Evolutionary conservation across 257 asterid genomes (phyloP).

Genomic region (Ilex asprella): DNA sequence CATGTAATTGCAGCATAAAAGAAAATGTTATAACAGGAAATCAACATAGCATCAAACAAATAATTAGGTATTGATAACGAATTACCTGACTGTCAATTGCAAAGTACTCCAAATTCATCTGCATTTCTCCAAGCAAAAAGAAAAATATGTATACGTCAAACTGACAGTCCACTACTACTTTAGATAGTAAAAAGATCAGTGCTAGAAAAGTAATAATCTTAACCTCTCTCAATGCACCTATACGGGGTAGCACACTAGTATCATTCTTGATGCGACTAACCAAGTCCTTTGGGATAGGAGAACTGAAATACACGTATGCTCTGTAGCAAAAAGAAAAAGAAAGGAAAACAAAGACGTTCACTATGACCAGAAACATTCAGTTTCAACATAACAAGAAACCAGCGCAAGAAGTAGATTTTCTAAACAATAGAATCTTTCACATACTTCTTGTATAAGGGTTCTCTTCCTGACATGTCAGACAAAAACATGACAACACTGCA

Average conservation of each 20-base stretch:
- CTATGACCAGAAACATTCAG: slow-evolving; percentile 17
- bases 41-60: background rate
- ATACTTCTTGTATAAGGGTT: slow-evolving; percentile 90
- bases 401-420: background rate
- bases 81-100: slow-evolving; percentile 85
- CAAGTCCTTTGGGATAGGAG: slow-evolving; percentile 76
- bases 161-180: background rate
- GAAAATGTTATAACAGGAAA: background rate
- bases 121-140: slow-evolving; percentile 22
- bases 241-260: slow-evolving; percentile 88
- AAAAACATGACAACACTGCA: slow-evolving; percentile 92
- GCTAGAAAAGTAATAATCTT: slow-evolving; percentile 15
- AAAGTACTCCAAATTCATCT: slow-evolving; percentile 97
- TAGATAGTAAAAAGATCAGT: background rate
- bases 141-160: background rate
- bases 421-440: slow-evolving; percentile 17
- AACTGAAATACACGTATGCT: slow-evolving; percentile 85
- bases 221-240: slow-evolving; percentile 96
- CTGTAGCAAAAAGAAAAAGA: slow-evolving; percentile 35
- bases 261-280: slow-evolving; percentile 82
- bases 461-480: slow-evolving; percentile 99
- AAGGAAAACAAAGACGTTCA: slow-evolving; percentile 10
- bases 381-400: slow-evolving; percentile 6
- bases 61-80: background rate
- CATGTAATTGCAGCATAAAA: no score